A percentile compares a stretch with the other conserved stretches of the same genome.
phyloP scores from a whole-genome alignment of 306 rosid genomes.

The Vigna hirtella region DNA sequence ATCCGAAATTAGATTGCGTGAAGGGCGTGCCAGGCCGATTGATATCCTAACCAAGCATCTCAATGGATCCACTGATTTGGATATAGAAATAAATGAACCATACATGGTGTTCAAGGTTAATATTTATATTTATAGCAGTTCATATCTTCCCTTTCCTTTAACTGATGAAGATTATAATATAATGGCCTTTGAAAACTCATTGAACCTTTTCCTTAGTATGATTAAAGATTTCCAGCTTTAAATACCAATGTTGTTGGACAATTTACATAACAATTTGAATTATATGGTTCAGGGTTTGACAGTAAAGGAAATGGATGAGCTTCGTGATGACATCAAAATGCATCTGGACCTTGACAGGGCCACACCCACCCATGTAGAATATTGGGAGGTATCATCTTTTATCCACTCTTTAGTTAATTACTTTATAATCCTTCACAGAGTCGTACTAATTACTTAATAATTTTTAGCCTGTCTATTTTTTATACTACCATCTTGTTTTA shows the following conservation, averaged over 20 bases:
- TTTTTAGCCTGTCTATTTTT: constrained; percentile 3
- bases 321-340: constrained; percentile 95
- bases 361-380: constrained; percentile 87
- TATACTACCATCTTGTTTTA: neutral
- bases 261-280: constrained; percentile 26
- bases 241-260: constrained; percentile 28
- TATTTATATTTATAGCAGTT: constrained; percentile 5
- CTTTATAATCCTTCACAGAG: constrained; percentile 14
- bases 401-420: constrained; percentile 26
- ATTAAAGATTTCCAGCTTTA: constrained; percentile 3
- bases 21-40: constrained; percentile 93
- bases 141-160: constrained; percentile 9
- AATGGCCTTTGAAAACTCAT: neutral
- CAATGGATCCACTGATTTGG: constrained; percentile 77
- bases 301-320: constrained; percentile 93
- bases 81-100: constrained; percentile 88
- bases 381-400: constrained; percentile 79
- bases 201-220: neutral
- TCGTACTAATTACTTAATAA: neutral
- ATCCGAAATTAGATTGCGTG: constrained; percentile 96
- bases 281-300: constrained; percentile 81
- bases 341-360: constrained; percentile 94
- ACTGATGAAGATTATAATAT: neutral
- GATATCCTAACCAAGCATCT: constrained; percentile 89
- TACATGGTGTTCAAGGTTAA: constrained; percentile 90